These are phyloP conservation scores for Gnaphalium uliginosum DNA, from an alignment of 129 eudicot species.

Conservation along the genomic window DNA sequence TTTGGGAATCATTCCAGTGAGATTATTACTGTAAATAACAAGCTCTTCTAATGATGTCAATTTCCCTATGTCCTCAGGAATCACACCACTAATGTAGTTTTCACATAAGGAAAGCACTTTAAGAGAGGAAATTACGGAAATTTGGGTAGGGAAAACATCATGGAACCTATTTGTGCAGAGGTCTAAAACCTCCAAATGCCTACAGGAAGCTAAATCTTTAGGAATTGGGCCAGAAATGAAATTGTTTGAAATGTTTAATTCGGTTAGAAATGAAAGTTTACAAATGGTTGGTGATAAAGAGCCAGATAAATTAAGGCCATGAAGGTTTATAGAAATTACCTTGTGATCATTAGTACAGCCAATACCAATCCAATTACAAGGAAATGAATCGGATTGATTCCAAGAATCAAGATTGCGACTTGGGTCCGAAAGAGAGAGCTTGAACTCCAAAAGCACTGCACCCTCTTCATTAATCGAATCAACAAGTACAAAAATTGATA, in stretches of 20 bases:
- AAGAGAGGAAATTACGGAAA: constrained; percentile 54
- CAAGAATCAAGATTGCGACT: constrained; percentile 55
- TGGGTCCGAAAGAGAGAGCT: constrained; percentile 51
- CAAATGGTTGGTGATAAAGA: constrained; percentile 66
- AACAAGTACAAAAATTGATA: constrained; percentile 34
- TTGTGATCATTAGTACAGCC: constrained; percentile 42
- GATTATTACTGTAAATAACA: constrained; percentile 75
- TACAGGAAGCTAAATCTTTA: constrained; percentile 48
- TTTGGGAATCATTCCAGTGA: constrained; percentile 70
- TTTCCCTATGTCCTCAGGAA: constrained; percentile 66
- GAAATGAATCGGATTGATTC: constrained; percentile 52
- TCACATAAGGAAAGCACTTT: constrained; percentile 70
- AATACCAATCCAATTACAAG: constrained; percentile 78
- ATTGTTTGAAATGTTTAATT: constrained; percentile 61
- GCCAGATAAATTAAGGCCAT: constrained; percentile 60
- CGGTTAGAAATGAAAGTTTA: constrained; percentile 56
- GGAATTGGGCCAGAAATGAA: constrained; percentile 81
- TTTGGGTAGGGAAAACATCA: constrained; percentile 53
- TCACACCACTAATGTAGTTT: constrained; percentile 62
- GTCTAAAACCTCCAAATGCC: constrained; percentile 61
- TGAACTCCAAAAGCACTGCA: constrained; percentile 68
- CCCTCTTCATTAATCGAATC: constrained; percentile 72
- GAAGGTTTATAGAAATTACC: constrained; percentile 61
- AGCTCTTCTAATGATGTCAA: constrained; percentile 62
- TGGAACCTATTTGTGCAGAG: constrained; percentile 77